phyloP scores from a whole-genome alignment of 352 stramenopile genomes.

The Pythium dissotocum region DNA sequence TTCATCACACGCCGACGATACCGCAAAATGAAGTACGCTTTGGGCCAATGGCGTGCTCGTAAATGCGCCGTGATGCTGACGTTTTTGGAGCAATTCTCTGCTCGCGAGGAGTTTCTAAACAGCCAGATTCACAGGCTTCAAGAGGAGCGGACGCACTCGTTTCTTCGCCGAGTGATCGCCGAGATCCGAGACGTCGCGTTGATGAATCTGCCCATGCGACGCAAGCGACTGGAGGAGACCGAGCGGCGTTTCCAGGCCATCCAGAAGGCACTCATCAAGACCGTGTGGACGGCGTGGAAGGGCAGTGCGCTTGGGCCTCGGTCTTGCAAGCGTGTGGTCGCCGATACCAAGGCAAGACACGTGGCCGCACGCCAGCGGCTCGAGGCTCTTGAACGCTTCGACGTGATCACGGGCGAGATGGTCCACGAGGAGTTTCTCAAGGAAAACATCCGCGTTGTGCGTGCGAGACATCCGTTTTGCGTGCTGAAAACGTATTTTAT shows the following conservation, averaged over 20 bases:
- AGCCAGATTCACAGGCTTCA: constrained; percentile 50
- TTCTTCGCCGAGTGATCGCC: constrained; percentile 52
- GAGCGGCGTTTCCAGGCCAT: constrained; percentile 49
- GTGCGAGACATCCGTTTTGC: constrained; percentile 31
- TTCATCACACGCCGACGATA: constrained; percentile 61
- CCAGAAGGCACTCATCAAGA: constrained; percentile 37
- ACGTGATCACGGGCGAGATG: constrained; percentile 75
- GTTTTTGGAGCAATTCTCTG: constrained; percentile 65
- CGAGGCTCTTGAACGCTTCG: constrained; percentile 60
- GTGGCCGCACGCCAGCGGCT: constrained; percentile 50
- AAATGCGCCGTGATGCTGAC: constrained; percentile 42
- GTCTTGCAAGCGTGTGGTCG: constrained; percentile 52
- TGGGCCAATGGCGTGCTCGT: constrained; percentile 55
- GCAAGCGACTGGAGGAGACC: constrained; percentile 52
- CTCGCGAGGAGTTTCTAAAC: constrained; percentile 65
- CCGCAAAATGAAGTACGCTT: constrained; percentile 37
- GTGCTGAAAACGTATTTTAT: constrained; percentile 55
- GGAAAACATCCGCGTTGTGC: constrained; percentile 68
- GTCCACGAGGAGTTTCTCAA: constrained; percentile 79
- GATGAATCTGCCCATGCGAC: constrained; percentile 63
- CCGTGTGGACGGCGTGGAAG: constrained; percentile 59
- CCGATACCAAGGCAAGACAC: constrained; percentile 47
- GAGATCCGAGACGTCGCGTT: constrained; percentile 71
- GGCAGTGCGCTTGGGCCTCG: constrained; percentile 49
- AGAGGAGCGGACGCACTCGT: constrained; percentile 32